Evolutionary conservation across 139 green algal species (phyloP), one percentile per base, ranked within the genome.

Genomic region (Closterium sp.): DNA sequence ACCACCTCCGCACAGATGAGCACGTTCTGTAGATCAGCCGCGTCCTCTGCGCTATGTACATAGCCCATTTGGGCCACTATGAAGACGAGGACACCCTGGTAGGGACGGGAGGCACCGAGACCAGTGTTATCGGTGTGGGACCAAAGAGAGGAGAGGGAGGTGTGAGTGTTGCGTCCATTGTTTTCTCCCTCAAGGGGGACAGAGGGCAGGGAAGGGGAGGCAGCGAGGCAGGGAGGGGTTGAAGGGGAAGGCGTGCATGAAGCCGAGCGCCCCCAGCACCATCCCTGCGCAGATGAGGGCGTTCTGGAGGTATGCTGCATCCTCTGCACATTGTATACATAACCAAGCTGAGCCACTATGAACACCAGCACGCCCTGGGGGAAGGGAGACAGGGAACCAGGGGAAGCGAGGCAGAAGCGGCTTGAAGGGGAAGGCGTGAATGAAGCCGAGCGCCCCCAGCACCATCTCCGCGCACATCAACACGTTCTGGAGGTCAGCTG

Each of bases 391-490:
- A n/a, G n/a, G n/a, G n/a, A n/a, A n/a, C n/a, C n/a, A n/a, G n/a
- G n/a, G n/a, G n/a, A n/a, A n/a, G n/a, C n/a, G n/a, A n/a, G n/a
- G 27, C 32, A 70, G 94, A 94, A 97, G 99, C 91, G 98, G 96
- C 0, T 88, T 95, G 92, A 96, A 96, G 0, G 98, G 98, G 94
- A 99, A 99, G 22, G 97, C 98, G 84, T 95, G 97, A 21, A 97
- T 89, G 38, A 45, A 97, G 89, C 94, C 95, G 42, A 97, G 93
- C 13, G 96, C 95, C 5, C 97, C 97, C 4, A 97, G 91, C 32
- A 97, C 93, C 98, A 99, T 99, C 95, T 99, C 98, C n/a, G 97
- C n/a, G 93, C 97, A 99, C 88, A 99, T 97, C 85, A 99, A 92
- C 85, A 97, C 98, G 94, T 99, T 97, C 92, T 99, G 97, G 70